Base-by-base conservation (phyloP, 1,284 basidiomycete genomes). In the Psilocybe mexicana region DNA sequence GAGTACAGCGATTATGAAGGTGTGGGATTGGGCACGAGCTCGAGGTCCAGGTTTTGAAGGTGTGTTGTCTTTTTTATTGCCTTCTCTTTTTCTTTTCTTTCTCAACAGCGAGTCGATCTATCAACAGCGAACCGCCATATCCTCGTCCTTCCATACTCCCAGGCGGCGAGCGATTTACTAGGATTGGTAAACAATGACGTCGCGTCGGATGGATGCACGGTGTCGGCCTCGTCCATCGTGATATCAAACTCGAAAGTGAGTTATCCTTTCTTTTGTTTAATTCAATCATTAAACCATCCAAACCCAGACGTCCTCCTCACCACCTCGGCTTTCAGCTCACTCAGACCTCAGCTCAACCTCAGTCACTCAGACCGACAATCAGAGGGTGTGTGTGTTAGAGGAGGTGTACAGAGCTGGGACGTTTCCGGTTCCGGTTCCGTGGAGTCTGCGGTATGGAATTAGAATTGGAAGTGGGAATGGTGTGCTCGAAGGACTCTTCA, bases 221-320 rank as follows among this genome's bases (percentile, higher is more conserved):
- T 46, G 88, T 93, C 30, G 88, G 88, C 1, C 82, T 96, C 40
- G 93, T 96, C 0, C 94, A 97, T 74, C 83, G 94, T 2, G 94
- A 97, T 74, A 88, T 97, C 75, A 97, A 97, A 76, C 84, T 97
- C 18, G 94, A 97, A 74, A 97, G 93, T 94, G 67, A 68, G 92
- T 36, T 53, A 24, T 61, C 44, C 30, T 55, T 51, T n/a, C 44
- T 7, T 48, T 14, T 28, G n/a, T 43, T 42, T 12, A 52, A 48
- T 42, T 33, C 3, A 14, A 28, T 24, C 25, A 33, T 26, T 36
- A 30, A 18, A 43, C 11, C 42, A 45, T 42, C 3, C 57, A 30
- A 38, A 36, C 33, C 2, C 61, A 87, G 86, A 89, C 67, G 84
- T 88, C 61, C 76, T 89, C 40, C 75, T 89, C 52, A 85, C 76